Evolutionary conservation across 257 asterid genomes (phyloP).

Genomic region (Solanum neorickii): DNA sequence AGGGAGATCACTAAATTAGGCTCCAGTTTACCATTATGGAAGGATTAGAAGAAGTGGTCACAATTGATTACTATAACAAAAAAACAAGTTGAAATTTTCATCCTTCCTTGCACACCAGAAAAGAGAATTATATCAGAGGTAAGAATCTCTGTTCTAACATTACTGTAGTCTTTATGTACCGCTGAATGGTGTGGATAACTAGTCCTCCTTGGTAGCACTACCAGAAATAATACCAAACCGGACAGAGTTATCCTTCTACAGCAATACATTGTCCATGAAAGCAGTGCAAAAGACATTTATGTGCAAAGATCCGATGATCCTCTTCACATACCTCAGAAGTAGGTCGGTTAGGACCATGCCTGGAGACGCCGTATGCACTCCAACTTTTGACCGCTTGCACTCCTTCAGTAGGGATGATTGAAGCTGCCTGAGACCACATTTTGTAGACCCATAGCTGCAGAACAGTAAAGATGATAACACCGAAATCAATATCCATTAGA

Average conservation of each 20-base stretch:
- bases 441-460: conserved; percentile 84
- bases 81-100: background rate
- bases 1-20: background rate
- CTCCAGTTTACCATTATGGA: background rate
- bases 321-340: conserved; percentile 52
- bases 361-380: conserved; percentile 98
- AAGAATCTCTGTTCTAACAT: background rate
- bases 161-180: background rate
- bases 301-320: background rate
- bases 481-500: background rate
- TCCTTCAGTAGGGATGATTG: conserved; percentile 92
- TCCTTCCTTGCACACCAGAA: background rate
- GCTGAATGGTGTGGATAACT: background rate
- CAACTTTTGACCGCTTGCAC: conserved; percentile 60
- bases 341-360: conserved; percentile 98
- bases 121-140: background rate
- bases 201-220: background rate
- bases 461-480: background rate
- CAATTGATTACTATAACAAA: background rate
- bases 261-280: background rate
- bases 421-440: conserved; percentile 97
- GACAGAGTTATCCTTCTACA: background rate
- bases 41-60: background rate
- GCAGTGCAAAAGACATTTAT: background rate
- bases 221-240: background rate